Conservation (phyloP, 345 rosid species). For the Eucalyptus dawsonii region DNA sequence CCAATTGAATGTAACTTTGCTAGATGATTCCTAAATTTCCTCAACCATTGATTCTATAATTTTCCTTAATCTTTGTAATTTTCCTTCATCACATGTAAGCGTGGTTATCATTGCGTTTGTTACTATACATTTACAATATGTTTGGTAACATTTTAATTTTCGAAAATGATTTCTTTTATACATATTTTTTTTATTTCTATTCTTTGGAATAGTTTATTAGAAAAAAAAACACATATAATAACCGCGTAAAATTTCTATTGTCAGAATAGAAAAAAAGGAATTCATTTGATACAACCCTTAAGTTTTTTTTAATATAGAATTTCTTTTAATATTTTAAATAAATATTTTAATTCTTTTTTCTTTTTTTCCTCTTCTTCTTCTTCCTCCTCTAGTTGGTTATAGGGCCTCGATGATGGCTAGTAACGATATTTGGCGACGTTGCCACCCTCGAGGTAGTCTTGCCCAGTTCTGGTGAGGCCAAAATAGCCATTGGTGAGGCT, state of each 20-base stretch:
- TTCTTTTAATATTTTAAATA: no score
- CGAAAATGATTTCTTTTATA: rapidly evolving
- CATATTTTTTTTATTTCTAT: no score
- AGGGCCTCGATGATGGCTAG: no score
- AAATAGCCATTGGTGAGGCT: rapidly evolving
- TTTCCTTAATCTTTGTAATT: neutral
- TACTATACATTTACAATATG: rapidly evolving
- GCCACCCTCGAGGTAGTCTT: no score
- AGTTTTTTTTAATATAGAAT: no score
- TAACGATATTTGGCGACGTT: rapidly evolving
- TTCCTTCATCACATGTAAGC: neutral
- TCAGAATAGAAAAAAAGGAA: no score
- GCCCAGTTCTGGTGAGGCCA: rapidly evolving
- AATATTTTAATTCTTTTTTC: no score
- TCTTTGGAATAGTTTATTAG: no score
- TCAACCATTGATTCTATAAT: neutral
- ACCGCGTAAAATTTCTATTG: rapidly evolving
- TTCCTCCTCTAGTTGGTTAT: no score
- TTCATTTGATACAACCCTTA: no score
- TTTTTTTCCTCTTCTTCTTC: rapidly evolving
- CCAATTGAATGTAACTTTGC: neutral
- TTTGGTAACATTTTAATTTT: no score
- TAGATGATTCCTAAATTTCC: neutral
- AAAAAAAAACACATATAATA: no score
- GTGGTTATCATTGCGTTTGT: rapidly evolving